Base-by-base conservation (phyloP, 176 grass and related monocot genomes). In the Avena atlantica region DNA sequence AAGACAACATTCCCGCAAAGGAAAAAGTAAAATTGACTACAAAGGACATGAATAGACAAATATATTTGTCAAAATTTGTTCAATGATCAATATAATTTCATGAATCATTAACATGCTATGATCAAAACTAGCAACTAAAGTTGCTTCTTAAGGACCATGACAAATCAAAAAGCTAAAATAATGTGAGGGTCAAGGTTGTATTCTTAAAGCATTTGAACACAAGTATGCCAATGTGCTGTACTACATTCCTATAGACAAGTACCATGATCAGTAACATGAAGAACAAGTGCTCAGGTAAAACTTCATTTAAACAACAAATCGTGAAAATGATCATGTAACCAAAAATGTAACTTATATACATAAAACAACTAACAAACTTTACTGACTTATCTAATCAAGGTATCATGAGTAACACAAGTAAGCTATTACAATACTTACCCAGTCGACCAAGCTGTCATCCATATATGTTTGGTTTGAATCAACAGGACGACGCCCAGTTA, bases 361-460 rank as follows among this genome's bases (percentile, higher is more conserved):
- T 40, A 73, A 1, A 57, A 64, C 73, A 83, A 67, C 44, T 13
- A 84, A 70, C 1, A 68, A 14, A 63, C 3, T 9, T 52, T 60
- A 11, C 12, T 63, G 3, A 85, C 7, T 34, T 8, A 74, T 8
- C 21, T 65, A 12, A 20, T 83, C 51, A 49, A 79, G 29, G 47
- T 21, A 85, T 53, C 68, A 49, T 16, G 12, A 11, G 25, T 10
- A 92, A 83, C 15, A 87, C 79, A 78, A 1, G 78, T 60, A 92
- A 76, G 45, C 23, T 69, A 16, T 90, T 15, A 17, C 64, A 83
- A 80, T 48, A 83, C 82, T 93, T 88, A 99, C 97, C 97, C 97
- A 99, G 49, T 97, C 97, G 50, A 99, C 94, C 81, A 99, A 87
- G 81, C 97, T 99, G 67, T 99, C 94, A 85, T 99, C 97, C 92